A percentile compares a stretch with the other conserved stretches of the same genome.
phyloP scores from a whole-genome alignment of 768 basidiomycete genomes.

The Saitozyma podzolica region DNA sequence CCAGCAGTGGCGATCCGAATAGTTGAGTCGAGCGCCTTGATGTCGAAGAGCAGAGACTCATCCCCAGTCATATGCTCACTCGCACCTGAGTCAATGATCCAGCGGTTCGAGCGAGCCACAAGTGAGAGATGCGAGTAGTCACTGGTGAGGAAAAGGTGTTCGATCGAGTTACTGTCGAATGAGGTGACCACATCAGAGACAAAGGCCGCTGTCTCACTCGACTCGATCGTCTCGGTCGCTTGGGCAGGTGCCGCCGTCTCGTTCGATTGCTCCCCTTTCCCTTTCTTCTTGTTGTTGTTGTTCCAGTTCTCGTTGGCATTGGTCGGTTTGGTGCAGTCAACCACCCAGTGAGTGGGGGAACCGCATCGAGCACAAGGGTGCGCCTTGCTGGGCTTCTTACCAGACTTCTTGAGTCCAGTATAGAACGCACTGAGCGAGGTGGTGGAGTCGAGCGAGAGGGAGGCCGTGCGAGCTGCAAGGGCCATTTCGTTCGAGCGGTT shows the following conservation, averaged over 20 bases:
- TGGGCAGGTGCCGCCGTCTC: not conserved
- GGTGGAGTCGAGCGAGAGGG: slow-evolving; percentile 1
- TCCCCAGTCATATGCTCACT: slow-evolving; percentile 6
- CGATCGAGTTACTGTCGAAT: slow-evolving; percentile 6
- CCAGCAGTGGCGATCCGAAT: slow-evolving; percentile 6
- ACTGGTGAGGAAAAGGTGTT: no score
- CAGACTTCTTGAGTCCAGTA: slow-evolving; percentile 6
- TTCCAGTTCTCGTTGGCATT: not conserved
- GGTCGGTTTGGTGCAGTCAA: slow-evolving; percentile 5
- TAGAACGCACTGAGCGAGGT: slow-evolving; percentile 7
- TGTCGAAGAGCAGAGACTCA: slow-evolving; percentile 1
- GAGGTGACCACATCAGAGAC: slow-evolving; percentile 1
- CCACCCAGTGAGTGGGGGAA: slow-evolving; percentile 8
- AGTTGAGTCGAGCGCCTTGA: slow-evolving; percentile 3
- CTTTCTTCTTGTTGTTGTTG: slow-evolving; percentile 1
- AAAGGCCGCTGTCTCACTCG: not conserved
- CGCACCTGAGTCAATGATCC: slow-evolving; percentile 10
- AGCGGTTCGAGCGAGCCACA: not conserved
- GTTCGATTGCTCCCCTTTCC: not conserved
- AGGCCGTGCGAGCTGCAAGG: slow-evolving; percentile 2
- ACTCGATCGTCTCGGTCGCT: not conserved
- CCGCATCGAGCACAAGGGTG: slow-evolving; percentile 12
- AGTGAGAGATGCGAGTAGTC: no score
- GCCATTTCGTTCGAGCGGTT: slow-evolving; percentile 6
- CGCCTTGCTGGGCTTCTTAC: slow-evolving; percentile 12